Evolutionary conservation across 192 early-diverging fungal species (phyloP).

Genomic region (Coemansia sp.): DNA sequence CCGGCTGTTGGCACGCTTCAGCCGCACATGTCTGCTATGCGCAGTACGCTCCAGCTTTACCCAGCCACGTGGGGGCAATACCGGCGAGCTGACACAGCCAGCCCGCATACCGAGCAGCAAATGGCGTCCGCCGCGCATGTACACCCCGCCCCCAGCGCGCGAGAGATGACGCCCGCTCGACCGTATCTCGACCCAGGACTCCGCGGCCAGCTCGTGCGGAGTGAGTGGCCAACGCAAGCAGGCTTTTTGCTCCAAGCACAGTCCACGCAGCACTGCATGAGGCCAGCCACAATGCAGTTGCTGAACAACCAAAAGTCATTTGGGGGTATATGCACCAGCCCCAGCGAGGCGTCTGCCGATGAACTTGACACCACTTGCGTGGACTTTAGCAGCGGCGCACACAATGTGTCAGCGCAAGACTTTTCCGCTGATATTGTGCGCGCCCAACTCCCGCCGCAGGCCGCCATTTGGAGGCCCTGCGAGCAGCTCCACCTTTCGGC

Average conservation of each 20-base stretch:
- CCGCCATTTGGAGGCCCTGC: neutral
- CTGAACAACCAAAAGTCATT: neutral
- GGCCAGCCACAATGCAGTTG: neutral
- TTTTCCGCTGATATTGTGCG: neutral
- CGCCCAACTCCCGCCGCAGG: neutral
- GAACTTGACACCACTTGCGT: slow-evolving; percentile 35
- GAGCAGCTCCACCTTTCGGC: neutral
- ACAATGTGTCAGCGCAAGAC: neutral
- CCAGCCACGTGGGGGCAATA: neutral
- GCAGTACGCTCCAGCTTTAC: slow-evolving; percentile 23
- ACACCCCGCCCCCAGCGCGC: too few relatives aligned
- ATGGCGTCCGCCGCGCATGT: too few relatives aligned
- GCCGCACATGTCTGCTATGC: slow-evolving; percentile 16
- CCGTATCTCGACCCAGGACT: neutral
- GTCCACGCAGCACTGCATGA: neutral
- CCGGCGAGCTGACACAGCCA: neutral
- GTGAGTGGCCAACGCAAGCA: neutral
- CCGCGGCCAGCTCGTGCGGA: neutral
- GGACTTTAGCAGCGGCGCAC: slow-evolving; percentile 11
- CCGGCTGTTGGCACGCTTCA: neutral
- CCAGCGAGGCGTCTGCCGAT: slow-evolving; percentile 1
- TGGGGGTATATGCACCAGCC: neutral
- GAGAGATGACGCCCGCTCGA: too few relatives aligned
- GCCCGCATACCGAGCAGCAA: too few relatives aligned
- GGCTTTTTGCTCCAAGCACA: neutral